Evolutionary conservation across 2,329 filamentous ascomycete species (phyloP).

Genomic region (Mycosphaerelloides madeirae): DNA sequence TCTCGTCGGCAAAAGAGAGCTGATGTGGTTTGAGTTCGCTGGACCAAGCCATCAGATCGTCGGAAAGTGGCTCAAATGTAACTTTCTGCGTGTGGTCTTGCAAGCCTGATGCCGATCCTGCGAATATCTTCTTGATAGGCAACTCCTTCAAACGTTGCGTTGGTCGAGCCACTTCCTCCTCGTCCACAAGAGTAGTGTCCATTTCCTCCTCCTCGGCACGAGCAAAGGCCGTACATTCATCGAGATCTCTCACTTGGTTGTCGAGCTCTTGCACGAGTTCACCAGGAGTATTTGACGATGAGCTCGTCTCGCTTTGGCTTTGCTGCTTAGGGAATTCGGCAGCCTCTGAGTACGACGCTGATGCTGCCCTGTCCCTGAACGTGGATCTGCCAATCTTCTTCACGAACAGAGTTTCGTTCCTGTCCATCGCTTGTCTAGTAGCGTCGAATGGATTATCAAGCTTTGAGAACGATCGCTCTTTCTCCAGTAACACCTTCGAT

Average conservation of each 20-base stretch:
- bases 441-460: too few species aligned
- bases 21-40: slow-evolving; percentile 38
- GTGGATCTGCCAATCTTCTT: too few species aligned
- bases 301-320: neutral
- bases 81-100: too few species aligned
- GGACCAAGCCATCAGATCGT: slow-evolving; percentile 37
- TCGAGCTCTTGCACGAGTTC: neutral
- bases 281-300: neutral
- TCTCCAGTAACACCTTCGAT: too few species aligned
- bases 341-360: neutral
- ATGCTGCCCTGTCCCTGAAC: neutral
- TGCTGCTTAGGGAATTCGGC: neutral
- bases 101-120: neutral
- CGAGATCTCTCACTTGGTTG: neutral
- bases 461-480: too few species aligned
- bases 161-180: neutral
- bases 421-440: too few species aligned
- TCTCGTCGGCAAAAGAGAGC: slow-evolving; percentile 34
- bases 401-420: too few species aligned
- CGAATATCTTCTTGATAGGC: neutral
- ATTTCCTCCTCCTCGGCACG: neutral
- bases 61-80: slow-evolving; percentile 4
- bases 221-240: neutral
- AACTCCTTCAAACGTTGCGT: neutral
- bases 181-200: slow-evolving; percentile 3